Evolutionary conservation across 495 filamentous ascomycete genomes (phyloP), one percentile per base, ranked within the genome.

Genomic region (Hypoxylon trugodes): DNA sequence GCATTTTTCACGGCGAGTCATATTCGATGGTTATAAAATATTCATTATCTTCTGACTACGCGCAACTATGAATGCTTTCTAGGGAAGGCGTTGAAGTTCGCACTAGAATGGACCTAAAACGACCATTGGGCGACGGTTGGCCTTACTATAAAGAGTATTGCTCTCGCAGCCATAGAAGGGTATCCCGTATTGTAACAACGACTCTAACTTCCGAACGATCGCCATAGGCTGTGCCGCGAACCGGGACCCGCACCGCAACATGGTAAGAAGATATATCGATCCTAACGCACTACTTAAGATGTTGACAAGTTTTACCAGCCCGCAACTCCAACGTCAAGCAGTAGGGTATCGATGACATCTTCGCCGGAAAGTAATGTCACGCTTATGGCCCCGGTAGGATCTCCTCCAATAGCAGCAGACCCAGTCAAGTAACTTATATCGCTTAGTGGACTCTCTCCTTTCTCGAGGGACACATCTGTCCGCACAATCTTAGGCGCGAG

Each of bases 401-500:
- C 22, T 16, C n/a, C n/a, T n/a, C 52, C 55, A 33, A 69, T 47
- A 18, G 33, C 41, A 16, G 30, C 10, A 52, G 49, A 59, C 32
- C 69, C 69, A 6, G 42, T 28, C 66, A 55, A 72, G 15, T 63
- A 55, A 26, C 52, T 46, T 46, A 61, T 58, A 4, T 40, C 40
- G 15, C 33, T 22, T 6, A 65, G 36, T 13, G 61, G 55, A 15
- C 48, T 58, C 13, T 47, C n/a, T 2, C 28, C 35, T 45, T 56
- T 61, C n/a, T 37, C 40, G 16, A 72, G 42, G 28, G 57, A 28
- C 1, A 69, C 26, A 4, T 41, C 41, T 9, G 36, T 45, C 25
- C 37, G 54, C 25, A 43, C 48, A 22, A 73, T 63, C 26, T 69
- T 66, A 1, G 74, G 72, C 21, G 68, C 66, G n/a, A 73, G 60